Base-by-base conservation (phyloP, 768 basidiomycete species). In the Gelatoporia subvermispora region DNA sequence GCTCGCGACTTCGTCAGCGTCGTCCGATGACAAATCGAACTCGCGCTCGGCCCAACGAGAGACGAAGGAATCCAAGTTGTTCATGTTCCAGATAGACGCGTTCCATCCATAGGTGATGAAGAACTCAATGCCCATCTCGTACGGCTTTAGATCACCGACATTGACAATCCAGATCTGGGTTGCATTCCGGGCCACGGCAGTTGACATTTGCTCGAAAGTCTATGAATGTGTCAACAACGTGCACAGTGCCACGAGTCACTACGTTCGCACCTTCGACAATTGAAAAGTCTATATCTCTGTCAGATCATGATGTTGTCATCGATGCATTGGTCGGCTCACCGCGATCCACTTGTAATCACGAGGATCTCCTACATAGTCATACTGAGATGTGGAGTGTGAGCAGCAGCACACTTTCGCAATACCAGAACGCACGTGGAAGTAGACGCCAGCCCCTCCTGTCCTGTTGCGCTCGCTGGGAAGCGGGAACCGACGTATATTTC, bases 61-160 rank as follows among this genome's bases (percentile, higher is more conserved):
- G 41, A 82, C 76, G 59, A 76, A 86, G 20, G 58, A 65, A 25
- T 76, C 61, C 39, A 82, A 58, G 58, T 83, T 84, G 51, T 74
- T 68, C 5, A 67, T 71, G 15, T 70, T 72, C 77, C 80, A 88
- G 13, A 70, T 61, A 0, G 79, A 68, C 0, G 77, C 62, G 54
- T 88, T 75, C 73, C 78, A 87, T 3, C 76, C 84, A 38, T 76
- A 76, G 15, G 66, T 71, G 55, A 88, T 65, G 73, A 84, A 87
- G 62, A 82, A 85, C 54, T 86, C 84, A 24, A 72, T 81, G 44
- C 82, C 77, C 44, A 83, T 77, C 55, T 88, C 86, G 52, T 82
- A 82, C 2, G 84, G 84, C 61, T 87, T 87, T 44, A 88, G 65
- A 55, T 87, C 84, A 15, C 86, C 86, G 47, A 88, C 84, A 60